These are phyloP conservation scores for Verruconis gallopava DNA, from an alignment of 2,329 filamentous ascomycete species.

Conservation along the genomic window DNA sequence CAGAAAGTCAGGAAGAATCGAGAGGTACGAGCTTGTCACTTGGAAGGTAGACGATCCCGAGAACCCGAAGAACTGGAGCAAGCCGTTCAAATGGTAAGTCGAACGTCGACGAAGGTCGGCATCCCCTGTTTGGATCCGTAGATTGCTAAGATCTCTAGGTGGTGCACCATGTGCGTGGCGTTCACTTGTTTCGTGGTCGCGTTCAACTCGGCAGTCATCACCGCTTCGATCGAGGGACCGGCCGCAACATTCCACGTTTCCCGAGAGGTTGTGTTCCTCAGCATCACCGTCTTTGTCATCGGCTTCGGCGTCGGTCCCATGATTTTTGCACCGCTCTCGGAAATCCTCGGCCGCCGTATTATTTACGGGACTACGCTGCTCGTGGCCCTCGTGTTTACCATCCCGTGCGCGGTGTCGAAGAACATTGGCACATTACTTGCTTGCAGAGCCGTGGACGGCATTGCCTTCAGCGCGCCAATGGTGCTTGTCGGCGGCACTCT, in stretches of 20 bases:
- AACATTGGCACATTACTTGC: conserved; percentile 68
- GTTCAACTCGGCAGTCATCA: conserved; percentile 58
- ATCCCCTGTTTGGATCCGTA: no score
- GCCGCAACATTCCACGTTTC: conserved; percentile 52
- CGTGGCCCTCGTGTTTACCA: conserved; percentile 63
- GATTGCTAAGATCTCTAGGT: no score
- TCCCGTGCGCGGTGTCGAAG: conserved; percentile 63
- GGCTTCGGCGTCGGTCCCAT: conserved; percentile 74
- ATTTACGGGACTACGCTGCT: conserved; percentile 59
- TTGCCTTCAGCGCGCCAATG: conserved; percentile 77
- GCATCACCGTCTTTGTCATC: conserved; percentile 64
- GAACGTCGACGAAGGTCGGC: no score
- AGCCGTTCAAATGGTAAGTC: conserved; percentile 60
- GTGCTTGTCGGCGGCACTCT: conserved; percentile 73
- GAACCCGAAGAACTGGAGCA: conserved; percentile 80
- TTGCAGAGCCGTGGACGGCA: conserved; percentile 65
- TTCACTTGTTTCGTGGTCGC: conserved; percentile 35
- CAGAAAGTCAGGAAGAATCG: conserved; percentile 37
- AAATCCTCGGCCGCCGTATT: conserved; percentile 57
- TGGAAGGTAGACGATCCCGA: conserved; percentile 60
- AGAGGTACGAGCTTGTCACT: conserved; percentile 49
- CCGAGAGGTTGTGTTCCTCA: conserved; percentile 58
- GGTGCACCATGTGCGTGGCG: conserved; percentile 71
- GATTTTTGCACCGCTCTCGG: conserved; percentile 65
- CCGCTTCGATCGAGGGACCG: conserved; percentile 57